Evolutionary conservation across 148 eudicot genomes (phyloP).

Genomic region (Chenopodium album): DNA sequence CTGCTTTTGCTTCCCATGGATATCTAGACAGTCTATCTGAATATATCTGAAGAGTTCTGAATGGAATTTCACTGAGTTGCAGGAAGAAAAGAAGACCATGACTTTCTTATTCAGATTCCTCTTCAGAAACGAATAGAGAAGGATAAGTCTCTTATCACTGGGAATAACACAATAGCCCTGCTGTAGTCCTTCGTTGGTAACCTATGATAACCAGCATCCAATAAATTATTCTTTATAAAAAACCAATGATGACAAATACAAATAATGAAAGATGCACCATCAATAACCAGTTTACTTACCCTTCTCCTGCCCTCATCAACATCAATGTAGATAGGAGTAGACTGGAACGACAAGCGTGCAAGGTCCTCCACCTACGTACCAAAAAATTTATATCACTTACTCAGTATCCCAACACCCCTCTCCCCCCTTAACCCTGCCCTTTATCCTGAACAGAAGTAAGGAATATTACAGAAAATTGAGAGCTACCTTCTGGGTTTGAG

Average conservation of each 20-base stretch:
- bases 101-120: conserved; percentile 70
- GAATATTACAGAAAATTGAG: neutral
- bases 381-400: neutral
- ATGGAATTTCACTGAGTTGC: conserved; percentile 90
- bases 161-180: conserved; percentile 90
- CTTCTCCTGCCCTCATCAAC: conserved; percentile 82
- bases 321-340: conserved; percentile 67
- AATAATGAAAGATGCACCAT: neutral
- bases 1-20: conserved; percentile 96
- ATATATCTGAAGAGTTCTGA: conserved; percentile 80
- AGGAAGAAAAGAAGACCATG: conserved; percentile 97
- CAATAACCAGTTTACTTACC: conserved; percentile 40
- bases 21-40: conserved; percentile 66
- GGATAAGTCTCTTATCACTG: conserved; percentile 75
- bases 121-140: conserved; percentile 83
- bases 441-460: neutral
- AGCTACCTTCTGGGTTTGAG: conserved; percentile 86
- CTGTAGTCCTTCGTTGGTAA: conserved; percentile 89
- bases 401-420: neutral
- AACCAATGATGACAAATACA: neutral
- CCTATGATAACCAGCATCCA: conserved; percentile 44
- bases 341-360: conserved; percentile 82
- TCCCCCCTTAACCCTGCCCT: neutral
- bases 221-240: neutral
- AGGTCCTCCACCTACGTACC: conserved; percentile 73